These are phyloP conservation scores for Cordyceps pruinosa DNA, from an alignment of 2,329 filamentous ascomycete genomes.

Conservation along the genomic window DNA sequence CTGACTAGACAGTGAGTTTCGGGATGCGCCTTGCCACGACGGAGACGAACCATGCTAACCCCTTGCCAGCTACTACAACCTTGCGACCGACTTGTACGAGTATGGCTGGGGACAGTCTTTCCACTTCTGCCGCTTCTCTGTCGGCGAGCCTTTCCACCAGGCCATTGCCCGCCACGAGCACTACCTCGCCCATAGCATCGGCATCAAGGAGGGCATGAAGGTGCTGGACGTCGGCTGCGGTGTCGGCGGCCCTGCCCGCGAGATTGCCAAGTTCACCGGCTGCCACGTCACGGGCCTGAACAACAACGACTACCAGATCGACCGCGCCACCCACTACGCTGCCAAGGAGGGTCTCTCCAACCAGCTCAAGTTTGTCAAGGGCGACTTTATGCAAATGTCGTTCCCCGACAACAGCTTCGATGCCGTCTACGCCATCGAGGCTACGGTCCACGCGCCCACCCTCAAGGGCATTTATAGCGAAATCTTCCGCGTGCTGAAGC, in stretches of 20 bases:
- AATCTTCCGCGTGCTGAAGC: constrained; percentile 87
- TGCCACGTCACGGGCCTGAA: constrained; percentile 81
- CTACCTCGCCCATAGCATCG: constrained; percentile 87
- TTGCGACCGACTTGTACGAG: constrained; percentile 94
- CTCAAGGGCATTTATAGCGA: constrained; percentile 84
- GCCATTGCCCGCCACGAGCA: constrained; percentile 96
- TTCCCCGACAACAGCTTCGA: constrained; percentile 87
- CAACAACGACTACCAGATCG: constrained; percentile 73
- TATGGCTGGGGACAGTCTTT: constrained; percentile 95
- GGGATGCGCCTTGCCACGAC: neutral
- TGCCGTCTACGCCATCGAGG: constrained; percentile 90
- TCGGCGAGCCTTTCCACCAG: constrained; percentile 80
- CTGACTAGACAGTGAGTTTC: constrained; percentile 76
- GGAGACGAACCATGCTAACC: constrained; percentile 10
- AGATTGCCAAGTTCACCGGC: constrained; percentile 94
- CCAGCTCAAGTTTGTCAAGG: constrained; percentile 84
- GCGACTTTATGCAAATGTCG: constrained; percentile 77
- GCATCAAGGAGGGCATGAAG: constrained; percentile 76
- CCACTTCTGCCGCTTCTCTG: constrained; percentile 92
- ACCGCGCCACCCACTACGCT: constrained; percentile 83
- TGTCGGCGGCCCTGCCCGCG: constrained; percentile 88
- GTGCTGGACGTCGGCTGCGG: constrained; percentile 96
- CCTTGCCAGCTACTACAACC: constrained; percentile 75
- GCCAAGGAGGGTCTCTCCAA: constrained; percentile 70
- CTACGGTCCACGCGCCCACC: constrained; percentile 82